These are phyloP conservation scores for Magnolia changhungtana DNA, from an alignment of 164 flowering plant species.

Conservation along the genomic window DNA sequence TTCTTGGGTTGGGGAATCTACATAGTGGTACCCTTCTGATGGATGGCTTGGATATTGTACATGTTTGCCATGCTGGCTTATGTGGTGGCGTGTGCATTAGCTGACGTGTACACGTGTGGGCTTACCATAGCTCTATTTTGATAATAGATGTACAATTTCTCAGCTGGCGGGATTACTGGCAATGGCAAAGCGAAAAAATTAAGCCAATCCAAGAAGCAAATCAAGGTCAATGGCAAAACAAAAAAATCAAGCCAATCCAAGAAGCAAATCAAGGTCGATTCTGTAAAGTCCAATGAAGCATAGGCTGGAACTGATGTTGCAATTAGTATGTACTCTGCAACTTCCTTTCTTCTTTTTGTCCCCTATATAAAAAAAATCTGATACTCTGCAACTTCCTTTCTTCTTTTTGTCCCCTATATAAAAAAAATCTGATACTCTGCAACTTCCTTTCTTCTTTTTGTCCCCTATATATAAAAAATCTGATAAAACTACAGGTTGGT, in stretches of 20 bases:
- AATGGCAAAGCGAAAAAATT: neutral
- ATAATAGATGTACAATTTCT: neutral
- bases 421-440: too few species aligned
- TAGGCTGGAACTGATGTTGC: conserved; percentile 1
- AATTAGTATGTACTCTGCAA: conserved; percentile 23
- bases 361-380: too few species aligned
- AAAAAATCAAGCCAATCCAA: neutral
- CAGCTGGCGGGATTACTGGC: conserved; percentile 5
- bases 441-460: conserved; percentile 4
- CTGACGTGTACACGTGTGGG: too few species aligned
- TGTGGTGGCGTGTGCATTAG: too few species aligned
- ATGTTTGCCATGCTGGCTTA: too few species aligned
- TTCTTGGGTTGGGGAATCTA: too few species aligned
- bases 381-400: too few species aligned
- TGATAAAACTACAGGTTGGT: neutral
- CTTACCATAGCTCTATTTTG: neutral
- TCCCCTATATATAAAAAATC: neutral
- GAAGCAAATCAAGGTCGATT: conserved; percentile 1
- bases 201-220: conserved; percentile 5
- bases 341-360: too few species aligned
- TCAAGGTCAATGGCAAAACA: neutral
- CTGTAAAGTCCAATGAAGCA: conserved; percentile 9
- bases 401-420: too few species aligned
- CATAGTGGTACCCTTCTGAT: too few species aligned
- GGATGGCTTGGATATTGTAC: too few species aligned